A percentile compares a stretch with the other conserved stretches of the same genome.
Evolutionary conservation across 78 protist genomes (phyloP).

Genomic region (Emiliania huxleyi): DNA sequence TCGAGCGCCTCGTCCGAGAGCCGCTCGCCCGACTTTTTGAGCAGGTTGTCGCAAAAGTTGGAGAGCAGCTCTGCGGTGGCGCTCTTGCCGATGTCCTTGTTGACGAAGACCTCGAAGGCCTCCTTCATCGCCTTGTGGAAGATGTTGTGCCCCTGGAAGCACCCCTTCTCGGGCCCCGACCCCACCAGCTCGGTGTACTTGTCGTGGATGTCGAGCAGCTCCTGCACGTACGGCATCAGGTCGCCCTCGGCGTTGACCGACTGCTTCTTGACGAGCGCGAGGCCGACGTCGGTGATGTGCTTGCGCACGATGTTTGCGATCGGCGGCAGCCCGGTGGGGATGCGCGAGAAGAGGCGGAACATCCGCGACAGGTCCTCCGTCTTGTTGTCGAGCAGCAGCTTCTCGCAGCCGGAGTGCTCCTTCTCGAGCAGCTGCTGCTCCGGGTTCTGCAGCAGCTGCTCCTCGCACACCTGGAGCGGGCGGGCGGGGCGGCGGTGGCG

Average conservation of each 20-base stretch:
- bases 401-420: constrained; percentile 37
- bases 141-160: constrained; percentile 31
- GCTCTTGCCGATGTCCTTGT: constrained; percentile 35
- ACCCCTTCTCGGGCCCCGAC: constrained; percentile 8
- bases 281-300: constrained; percentile 36
- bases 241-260: neutral
- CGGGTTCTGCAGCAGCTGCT: constrained; percentile 31
- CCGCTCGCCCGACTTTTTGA: constrained; percentile 30
- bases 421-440: constrained; percentile 31
- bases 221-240: constrained; percentile 8
- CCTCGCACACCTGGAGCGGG: constrained; percentile 29
- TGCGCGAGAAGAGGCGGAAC: constrained; percentile 13
- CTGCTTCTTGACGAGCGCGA: constrained; percentile 4
- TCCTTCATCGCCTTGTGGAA: constrained; percentile 45
- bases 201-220: constrained; percentile 44
- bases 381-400: constrained; percentile 39
- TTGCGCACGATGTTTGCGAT: constrained; percentile 29
- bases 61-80: constrained; percentile 46
- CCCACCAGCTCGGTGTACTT: constrained; percentile 33
- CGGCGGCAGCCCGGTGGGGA: constrained; percentile 39
- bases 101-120: constrained; percentile 52
- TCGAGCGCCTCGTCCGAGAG: constrained; percentile 4
- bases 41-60: constrained; percentile 41
- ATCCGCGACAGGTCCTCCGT: constrained; percentile 14
- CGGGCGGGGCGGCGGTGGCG: too few species aligned